A percentile compares a stretch with the other conserved stretches of the same genome.
Conservation (phyloP, 2,329 filamentous ascomycete genomes). For the Xylariomycetidae sp. region DNA sequence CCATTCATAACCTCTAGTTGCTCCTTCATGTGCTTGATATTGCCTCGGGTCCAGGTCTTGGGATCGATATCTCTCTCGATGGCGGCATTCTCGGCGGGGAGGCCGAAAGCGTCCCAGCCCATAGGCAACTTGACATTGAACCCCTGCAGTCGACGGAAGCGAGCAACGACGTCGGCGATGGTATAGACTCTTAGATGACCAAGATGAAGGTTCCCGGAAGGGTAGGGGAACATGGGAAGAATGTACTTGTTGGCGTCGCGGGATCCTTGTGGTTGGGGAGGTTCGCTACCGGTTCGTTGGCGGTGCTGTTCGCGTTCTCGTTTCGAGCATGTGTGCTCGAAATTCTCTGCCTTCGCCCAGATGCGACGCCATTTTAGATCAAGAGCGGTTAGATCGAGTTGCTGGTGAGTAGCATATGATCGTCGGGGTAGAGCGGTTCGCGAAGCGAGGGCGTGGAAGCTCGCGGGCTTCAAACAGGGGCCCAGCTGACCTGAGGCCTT, state of each 20-base stretch:
- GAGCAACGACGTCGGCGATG: constrained; percentile 79
- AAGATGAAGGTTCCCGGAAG: constrained; percentile 79
- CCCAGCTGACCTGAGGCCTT: no score
- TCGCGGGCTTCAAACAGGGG: no score
- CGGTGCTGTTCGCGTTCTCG: no score
- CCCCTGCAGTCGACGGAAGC: constrained; percentile 71
- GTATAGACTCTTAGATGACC: constrained; percentile 87
- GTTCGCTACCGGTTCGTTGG: no score
- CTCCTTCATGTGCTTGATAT: constrained; percentile 80
- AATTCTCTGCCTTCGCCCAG: neutral
- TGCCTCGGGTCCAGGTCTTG: constrained; percentile 71
- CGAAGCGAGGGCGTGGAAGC: no score
- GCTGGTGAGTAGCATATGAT: neutral
- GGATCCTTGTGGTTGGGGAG: no score
- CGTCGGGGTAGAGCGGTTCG: neutral
- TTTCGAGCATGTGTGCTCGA: no score
- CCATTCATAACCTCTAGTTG: constrained; percentile 77
- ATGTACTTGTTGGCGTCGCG: constrained; percentile 61
- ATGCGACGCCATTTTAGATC: neutral
- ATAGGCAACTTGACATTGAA: constrained; percentile 79
- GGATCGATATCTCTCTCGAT: constrained; percentile 78
- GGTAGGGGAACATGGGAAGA: constrained; percentile 90
- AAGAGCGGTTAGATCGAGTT: neutral
- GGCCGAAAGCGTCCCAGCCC: constrained; percentile 89
- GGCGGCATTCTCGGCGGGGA: constrained; percentile 88